Evolutionary conservation across 1,284 basidiomycete genomes (phyloP), one percentile per base, ranked within the genome.

Genomic region (Cutaneotrichosporon dermatis): DNA sequence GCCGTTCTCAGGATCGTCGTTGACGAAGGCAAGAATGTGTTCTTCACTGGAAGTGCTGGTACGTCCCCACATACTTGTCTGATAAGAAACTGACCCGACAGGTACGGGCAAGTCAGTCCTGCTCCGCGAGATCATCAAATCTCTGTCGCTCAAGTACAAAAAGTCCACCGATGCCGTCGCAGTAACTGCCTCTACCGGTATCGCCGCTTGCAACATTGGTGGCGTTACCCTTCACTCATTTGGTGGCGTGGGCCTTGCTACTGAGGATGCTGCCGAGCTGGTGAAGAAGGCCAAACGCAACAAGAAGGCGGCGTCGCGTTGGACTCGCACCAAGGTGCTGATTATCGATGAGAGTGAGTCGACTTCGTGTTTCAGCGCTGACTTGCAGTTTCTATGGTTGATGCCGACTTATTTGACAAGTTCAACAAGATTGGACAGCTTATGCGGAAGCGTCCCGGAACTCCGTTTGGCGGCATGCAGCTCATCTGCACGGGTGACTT

Each of bases 31-130:
- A 79, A 87, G 56, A 95, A 86, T 68, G 74, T 98, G n/a, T 99
- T 99, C 72, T 99, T 97, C 78, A 99, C 95, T 0, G 95, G 96
- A 33, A 93, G 90, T 80, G 95, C 92, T 60, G 92, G 92, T 93
- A 66, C 69, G 88, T 80, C 35, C 8, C 5, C 39, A 25, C 25
- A 25, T 25, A 3, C 2, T 2, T 25, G 25, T 25, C 25, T 25
- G 25, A 5, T 2, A 8, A 6, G 7, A 35, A 15, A 25, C 51
- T 59, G 8, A 51, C 46, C 4, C 10, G 9, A 62, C 25, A 90
- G 92, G 92, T 57, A 96, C 93, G 7, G 93, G 94, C 54, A 98
- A 97, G 79, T 96, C 93, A 0, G 90, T 97, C 6, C 81, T 97
- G 2, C 82, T 98, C n/a, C 84, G 90, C 4, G 88, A 92, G 71